Evolutionary conservation across 2,329 filamentous ascomycete genomes (phyloP).

Genomic region (Beauveria brongniartii): DNA sequence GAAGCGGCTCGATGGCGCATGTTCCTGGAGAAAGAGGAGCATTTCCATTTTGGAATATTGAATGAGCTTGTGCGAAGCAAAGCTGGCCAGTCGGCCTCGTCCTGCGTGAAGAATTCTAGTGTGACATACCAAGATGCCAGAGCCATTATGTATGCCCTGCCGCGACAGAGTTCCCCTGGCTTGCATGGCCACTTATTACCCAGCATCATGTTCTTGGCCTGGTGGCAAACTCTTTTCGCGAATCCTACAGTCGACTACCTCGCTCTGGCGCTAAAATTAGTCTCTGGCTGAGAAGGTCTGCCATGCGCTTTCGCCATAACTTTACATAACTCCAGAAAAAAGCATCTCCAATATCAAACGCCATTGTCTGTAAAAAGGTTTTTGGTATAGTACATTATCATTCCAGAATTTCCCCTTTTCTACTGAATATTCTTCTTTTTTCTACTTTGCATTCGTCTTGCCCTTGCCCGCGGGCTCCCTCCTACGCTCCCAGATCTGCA

Average conservation of each 20-base stretch:
- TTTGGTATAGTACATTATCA: neutral
- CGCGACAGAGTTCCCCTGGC: too few relatives aligned
- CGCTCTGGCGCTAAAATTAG: too few relatives aligned
- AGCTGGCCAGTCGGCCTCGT: neutral
- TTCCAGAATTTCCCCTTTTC: neutral
- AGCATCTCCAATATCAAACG: neutral
- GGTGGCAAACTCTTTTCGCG: too few relatives aligned
- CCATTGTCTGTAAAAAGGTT: neutral
- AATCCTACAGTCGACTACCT: too few relatives aligned
- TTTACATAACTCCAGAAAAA: too few relatives aligned
- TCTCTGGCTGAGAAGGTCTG: too few relatives aligned
- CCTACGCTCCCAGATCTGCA: slow-evolving; percentile 93
- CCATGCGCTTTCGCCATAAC: too few relatives aligned
- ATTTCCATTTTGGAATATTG: neutral
- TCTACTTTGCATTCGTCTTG: slow-evolving; percentile 21
- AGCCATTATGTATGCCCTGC: too few relatives aligned
- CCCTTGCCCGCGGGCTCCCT: slow-evolving; percentile 38
- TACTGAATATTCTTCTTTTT: too few relatives aligned
- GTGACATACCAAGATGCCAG: too few relatives aligned
- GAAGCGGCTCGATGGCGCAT: neutral
- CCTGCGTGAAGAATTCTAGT: neutral
- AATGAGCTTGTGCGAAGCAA: neutral
- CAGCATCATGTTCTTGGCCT: too few relatives aligned
- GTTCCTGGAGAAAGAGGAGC: neutral
- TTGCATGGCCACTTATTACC: too few relatives aligned